Conservation (phyloP, 2,329 filamentous ascomycete species). For the Neofusicoccum umdonicola region DNA sequence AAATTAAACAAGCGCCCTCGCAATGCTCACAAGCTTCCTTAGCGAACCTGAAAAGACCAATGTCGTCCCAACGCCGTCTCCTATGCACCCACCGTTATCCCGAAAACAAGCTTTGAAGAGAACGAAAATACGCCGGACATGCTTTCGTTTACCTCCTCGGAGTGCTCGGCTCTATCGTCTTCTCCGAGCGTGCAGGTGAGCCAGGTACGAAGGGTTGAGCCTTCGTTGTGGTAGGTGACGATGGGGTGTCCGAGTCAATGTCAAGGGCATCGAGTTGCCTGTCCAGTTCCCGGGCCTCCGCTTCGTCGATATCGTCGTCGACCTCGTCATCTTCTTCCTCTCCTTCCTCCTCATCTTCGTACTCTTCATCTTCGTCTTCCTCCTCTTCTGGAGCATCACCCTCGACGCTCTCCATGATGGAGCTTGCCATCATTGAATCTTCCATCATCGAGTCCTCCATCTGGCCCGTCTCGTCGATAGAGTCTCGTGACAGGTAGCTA, state of each 20-base stretch:
- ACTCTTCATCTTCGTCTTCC: conserved; percentile 27
- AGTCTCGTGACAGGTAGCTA: conserved; percentile 56
- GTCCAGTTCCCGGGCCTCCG: conserved; percentile 14
- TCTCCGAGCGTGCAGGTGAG: neutral
- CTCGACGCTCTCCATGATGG: conserved; percentile 40
- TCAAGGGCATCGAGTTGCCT: conserved; percentile 15
- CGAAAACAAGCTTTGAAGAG: neutral
- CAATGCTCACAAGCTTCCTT: neutral
- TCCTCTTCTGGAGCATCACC: conserved; percentile 26
- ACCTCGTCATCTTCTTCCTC: conserved; percentile 18
- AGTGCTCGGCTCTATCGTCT: neutral
- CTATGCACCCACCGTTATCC: neutral
- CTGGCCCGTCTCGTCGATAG: conserved; percentile 44
- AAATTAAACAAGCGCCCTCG: conserved; percentile 5
- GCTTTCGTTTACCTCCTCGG: neutral
- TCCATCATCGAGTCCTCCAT: conserved; percentile 50
- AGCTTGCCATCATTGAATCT: conserved; percentile 8
- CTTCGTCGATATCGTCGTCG: conserved; percentile 14
- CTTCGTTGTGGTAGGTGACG: neutral
- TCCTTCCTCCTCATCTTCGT: conserved; percentile 27
- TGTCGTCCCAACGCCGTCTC: neutral
- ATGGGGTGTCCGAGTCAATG: conserved; percentile 11
- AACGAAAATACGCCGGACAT: neutral
- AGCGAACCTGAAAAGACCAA: neutral
- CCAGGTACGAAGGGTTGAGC: neutral